These are phyloP conservation scores for Microdochium nivale DNA, from an alignment of 2,329 filamentous ascomycete species.

Conservation along the genomic window DNA sequence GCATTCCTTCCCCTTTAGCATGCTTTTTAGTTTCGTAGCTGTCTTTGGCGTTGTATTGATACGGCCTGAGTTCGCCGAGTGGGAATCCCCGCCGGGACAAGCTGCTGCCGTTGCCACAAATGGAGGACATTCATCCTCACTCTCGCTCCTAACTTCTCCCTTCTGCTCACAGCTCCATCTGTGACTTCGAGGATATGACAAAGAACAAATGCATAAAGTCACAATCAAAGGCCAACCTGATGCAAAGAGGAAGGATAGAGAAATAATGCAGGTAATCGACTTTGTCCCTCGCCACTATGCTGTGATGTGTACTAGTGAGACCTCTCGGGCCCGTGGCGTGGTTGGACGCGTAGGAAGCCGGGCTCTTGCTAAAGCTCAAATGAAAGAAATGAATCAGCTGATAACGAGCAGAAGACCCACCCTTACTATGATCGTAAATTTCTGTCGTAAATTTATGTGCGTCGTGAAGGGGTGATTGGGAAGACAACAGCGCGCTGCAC, in stretches of 20 bases:
- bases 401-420: neutral
- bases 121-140: too few species aligned
- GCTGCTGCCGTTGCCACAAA: too few species aligned
- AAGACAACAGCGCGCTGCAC: neutral
- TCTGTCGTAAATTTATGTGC: neutral
- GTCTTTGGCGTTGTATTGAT: too few species aligned
- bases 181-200: neutral
- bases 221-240: neutral
- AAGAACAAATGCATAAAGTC: neutral
- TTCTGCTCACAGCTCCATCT: neutral
- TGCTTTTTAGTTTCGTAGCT: too few species aligned
- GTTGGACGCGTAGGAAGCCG: neutral
- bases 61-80: too few species aligned
- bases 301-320: neutral
- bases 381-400: neutral
- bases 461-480: neutral
- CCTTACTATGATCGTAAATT: constrained; percentile 1
- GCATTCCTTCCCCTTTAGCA: too few species aligned
- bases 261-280: neutral
- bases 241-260: neutral
- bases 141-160: neutral
- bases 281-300: neutral
- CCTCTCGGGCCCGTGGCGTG: neutral
- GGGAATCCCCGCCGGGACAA: too few species aligned
- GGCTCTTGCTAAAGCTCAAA: neutral